Evolutionary conservation across 2,329 filamentous ascomycete genomes (phyloP).

Genomic region (Dichotomopilus funicola): DNA sequence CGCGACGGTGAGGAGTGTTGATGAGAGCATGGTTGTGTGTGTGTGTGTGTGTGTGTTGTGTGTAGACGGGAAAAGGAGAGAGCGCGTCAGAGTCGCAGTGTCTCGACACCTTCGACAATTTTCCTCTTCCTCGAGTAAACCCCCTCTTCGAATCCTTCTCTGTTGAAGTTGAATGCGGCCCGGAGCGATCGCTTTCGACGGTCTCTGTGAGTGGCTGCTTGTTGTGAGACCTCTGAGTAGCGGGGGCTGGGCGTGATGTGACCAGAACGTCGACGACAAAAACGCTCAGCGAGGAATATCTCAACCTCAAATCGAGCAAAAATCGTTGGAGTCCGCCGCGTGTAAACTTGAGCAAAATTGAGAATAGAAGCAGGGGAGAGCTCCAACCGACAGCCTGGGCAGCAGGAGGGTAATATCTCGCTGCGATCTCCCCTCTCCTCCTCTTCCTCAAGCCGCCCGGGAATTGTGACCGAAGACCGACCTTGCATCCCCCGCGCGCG

Average conservation of each 20-base stretch:
- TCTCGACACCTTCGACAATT: too few relatives aligned
- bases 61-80: background rate
- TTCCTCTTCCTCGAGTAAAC: too few relatives aligned
- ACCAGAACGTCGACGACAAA: slow-evolving; percentile 1
- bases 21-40: slow-evolving; percentile 39
- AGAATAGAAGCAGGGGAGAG: slow-evolving; percentile 7
- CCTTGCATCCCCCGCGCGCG: slow-evolving; percentile 14
- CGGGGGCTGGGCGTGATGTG: too few relatives aligned
- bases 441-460: slow-evolving; percentile 25
- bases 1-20: slow-evolving; percentile 39
- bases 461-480: slow-evolving; percentile 15
- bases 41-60: slow-evolving; percentile 7
- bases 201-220: too few relatives aligned
- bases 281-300: background rate
- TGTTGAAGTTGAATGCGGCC: too few relatives aligned
- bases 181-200: too few relatives aligned
- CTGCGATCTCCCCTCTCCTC: slow-evolving; percentile 17
- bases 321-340: too few relatives aligned
- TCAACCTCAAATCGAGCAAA: background rate
- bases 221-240: too few relatives aligned
- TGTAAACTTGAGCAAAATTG: too few relatives aligned
- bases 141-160: too few relatives aligned
- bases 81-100: background rate
- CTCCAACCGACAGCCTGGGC: slow-evolving; percentile 9
- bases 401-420: slow-evolving; percentile 22